Evolutionary conservation across 83 land plant species (phyloP).

Genomic region (Thuja plicata): DNA sequence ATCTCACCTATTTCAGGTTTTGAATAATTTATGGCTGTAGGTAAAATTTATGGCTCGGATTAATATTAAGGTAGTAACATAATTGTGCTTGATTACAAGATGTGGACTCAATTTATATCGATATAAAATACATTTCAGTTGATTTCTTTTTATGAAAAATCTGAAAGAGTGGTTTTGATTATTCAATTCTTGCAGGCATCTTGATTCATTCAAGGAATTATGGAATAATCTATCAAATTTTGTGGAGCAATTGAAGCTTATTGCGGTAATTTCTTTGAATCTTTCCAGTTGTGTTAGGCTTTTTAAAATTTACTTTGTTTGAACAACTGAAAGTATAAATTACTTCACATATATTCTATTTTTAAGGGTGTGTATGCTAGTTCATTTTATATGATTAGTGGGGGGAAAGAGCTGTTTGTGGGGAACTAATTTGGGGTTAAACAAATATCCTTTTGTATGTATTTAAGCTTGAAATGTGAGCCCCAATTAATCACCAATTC

Average conservation of each 20-base stretch:
- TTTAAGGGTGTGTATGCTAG: background rate
- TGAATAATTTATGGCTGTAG: no score
- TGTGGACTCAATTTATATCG: background rate
- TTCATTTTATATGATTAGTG: background rate
- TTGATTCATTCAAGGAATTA: slow-evolving; percentile 51
- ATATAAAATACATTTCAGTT: background rate
- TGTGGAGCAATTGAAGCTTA: slow-evolving; percentile 47
- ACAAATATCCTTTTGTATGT: background rate
- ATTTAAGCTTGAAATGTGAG: background rate
- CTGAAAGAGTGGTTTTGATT: background rate
- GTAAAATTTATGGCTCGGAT: background rate
- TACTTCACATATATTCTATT: background rate
- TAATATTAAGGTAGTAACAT: background rate
- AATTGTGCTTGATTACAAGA: background rate
- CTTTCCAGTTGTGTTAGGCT: background rate
- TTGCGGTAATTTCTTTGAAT: slow-evolving; percentile 58
- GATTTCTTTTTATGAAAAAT: background rate
- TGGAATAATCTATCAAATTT: slow-evolving; percentile 55
- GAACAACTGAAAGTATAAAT: background rate
- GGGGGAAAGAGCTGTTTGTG: background rate
- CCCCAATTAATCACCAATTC: background rate
- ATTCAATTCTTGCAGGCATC: slow-evolving; percentile 37
- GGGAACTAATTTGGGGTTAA: background rate
- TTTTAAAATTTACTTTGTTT: background rate
- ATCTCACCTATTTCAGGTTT: background rate